Conservation (phyloP, 2,329 filamentous ascomycete species). For the Colletotrichum chlorophyti region DNA sequence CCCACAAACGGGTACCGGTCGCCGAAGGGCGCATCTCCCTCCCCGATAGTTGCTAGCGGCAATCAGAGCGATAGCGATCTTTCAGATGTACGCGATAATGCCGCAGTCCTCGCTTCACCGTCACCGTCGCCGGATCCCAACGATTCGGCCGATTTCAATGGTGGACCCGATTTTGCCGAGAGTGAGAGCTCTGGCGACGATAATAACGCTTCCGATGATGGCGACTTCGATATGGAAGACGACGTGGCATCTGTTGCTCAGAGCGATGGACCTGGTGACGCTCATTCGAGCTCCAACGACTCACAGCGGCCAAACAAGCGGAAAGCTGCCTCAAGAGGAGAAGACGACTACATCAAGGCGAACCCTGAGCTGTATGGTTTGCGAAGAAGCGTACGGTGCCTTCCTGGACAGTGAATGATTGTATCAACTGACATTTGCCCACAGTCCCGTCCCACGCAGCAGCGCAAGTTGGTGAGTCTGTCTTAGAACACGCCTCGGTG, state of each 20-base stretch:
- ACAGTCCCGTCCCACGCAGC: conserved; percentile 63
- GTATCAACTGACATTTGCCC: conserved; percentile 6
- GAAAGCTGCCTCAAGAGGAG: conserved; percentile 69
- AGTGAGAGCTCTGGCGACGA: conserved; percentile 56
- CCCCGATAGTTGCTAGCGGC: conserved; percentile 45
- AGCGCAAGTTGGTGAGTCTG: conserved; percentile 61
- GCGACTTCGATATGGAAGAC: conserved; percentile 78
- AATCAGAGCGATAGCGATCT: conserved; percentile 76
- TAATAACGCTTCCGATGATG: conserved; percentile 67
- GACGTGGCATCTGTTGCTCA: conserved; percentile 46
- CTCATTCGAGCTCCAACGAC: conserved; percentile 73
- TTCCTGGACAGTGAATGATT: conserved; percentile 20
- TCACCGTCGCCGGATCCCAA: conserved; percentile 51
- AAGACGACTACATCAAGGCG: conserved; percentile 84
- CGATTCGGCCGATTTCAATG: conserved; percentile 46
- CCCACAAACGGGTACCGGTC: conserved; percentile 72
- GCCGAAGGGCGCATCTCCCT: conserved; percentile 56
- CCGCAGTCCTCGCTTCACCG: conserved; percentile 54
- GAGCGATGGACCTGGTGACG: conserved; percentile 55
- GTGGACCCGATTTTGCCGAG: conserved; percentile 50
- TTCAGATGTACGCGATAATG: conserved; percentile 72
- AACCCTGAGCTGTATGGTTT: conserved; percentile 96
- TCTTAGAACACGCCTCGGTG: not conserved
- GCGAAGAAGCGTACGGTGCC: conserved; percentile 79
- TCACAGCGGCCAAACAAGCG: conserved; percentile 76